Conservation (phyloP, 1,284 basidiomycete species). For the Apiotrichum porosum region DNA sequence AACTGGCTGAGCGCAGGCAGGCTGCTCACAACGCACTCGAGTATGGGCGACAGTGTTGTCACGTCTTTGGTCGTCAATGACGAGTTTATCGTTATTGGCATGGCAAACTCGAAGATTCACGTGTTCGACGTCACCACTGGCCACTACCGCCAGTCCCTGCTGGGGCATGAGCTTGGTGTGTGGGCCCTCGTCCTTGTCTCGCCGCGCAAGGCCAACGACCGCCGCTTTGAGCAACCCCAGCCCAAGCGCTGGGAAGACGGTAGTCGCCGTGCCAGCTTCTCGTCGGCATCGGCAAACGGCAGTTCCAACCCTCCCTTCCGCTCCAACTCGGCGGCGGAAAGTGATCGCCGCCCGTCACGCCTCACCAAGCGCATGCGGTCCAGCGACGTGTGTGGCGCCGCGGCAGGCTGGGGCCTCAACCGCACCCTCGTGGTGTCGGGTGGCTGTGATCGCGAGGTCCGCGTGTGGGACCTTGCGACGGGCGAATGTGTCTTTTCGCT, state of each 20-base stretch:
- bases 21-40: constrained; percentile 66
- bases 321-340: constrained; percentile 1
- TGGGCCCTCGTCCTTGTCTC: constrained; percentile 79
- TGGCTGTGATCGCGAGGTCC: constrained; percentile 82
- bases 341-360: neutral
- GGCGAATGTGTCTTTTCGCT: constrained; percentile 76
- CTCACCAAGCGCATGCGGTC: constrained; percentile 12
- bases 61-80: constrained; percentile 82
- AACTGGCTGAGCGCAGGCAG: constrained; percentile 82
- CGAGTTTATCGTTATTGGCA: constrained; percentile 82
- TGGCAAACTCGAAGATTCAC: constrained; percentile 82
- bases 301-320: neutral
- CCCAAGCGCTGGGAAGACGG: neutral
- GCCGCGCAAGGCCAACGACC: constrained; percentile 10
- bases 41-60: constrained; percentile 69
- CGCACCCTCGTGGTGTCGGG: constrained; percentile 76
- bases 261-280: constrained; percentile 7
- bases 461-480: constrained; percentile 85
- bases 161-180: constrained; percentile 82
- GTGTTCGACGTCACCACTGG: constrained; percentile 80
- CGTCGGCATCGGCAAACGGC: neutral
- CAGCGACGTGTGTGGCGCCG: constrained; percentile 62
- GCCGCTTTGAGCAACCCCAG: neutral
- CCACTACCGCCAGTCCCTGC: constrained; percentile 67
- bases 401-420: constrained; percentile 61